phyloP scores from a whole-genome alignment of 2,329 filamentous ascomycete genomes.

The Fusarium udum region DNA sequence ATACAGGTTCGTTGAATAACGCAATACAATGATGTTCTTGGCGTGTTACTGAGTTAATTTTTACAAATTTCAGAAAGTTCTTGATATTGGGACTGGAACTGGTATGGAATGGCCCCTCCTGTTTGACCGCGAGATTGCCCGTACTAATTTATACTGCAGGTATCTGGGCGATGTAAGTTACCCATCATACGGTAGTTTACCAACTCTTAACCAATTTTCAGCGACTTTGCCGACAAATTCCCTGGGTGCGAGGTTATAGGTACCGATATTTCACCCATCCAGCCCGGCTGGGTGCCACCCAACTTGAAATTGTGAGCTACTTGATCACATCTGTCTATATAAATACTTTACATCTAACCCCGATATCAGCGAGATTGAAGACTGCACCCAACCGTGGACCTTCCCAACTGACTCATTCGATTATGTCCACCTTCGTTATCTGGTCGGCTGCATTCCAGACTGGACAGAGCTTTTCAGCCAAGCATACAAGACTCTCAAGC shows the following conservation, averaged over 20 bases:
- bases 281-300: neutral
- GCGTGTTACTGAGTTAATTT: neutral
- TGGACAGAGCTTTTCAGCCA: neutral
- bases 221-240: neutral
- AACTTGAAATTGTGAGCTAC: neutral
- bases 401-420: neutral
- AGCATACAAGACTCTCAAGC: neutral
- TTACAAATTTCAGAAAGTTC: neutral
- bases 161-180: neutral
- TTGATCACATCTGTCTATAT: rapidly evolving
- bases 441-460: neutral
- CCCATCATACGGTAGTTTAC: rapidly evolving
- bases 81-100: neutral
- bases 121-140: rapidly evolving
- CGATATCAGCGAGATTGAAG: neutral
- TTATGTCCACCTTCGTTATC: neutral
- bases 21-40: rapidly evolving
- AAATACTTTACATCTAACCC: neutral
- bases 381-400: neutral
- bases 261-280: neutral
- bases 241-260: neutral
- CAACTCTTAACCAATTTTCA: neutral
- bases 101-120: neutral
- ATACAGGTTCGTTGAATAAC: neutral
- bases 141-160: neutral